A percentile compares a stretch with the other conserved stretches of the same genome.
Evolutionary conservation across 352 stramenopile genomes (phyloP).

Genomic region (Globisporangium cederbergense): DNA sequence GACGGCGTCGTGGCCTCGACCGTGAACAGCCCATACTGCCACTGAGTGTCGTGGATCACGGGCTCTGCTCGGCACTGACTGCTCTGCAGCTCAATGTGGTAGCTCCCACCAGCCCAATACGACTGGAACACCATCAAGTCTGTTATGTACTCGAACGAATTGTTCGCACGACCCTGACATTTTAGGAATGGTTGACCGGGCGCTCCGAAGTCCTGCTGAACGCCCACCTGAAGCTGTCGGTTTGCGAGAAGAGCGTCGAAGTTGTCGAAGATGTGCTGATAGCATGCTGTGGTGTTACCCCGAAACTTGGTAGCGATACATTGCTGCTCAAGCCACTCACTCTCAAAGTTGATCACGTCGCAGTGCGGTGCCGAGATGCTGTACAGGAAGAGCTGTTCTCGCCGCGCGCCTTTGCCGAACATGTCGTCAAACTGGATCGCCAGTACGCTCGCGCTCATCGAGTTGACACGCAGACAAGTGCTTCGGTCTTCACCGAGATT

Average conservation of each 20-base stretch:
- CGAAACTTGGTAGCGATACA: slow-evolving; percentile 23
- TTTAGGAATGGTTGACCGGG: slow-evolving; percentile 37
- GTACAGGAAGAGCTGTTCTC: slow-evolving; percentile 22
- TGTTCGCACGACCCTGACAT: slow-evolving; percentile 31
- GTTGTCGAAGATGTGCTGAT: slow-evolving; percentile 49
- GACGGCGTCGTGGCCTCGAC: slow-evolving; percentile 31
- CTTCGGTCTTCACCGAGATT: slow-evolving; percentile 36
- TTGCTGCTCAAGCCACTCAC: slow-evolving; percentile 24
- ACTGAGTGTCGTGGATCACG: slow-evolving; percentile 28
- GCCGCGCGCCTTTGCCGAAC: slow-evolving; percentile 27
- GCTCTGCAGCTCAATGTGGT: slow-evolving; percentile 48
- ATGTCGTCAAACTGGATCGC: slow-evolving; percentile 38
- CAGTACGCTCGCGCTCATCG: slow-evolving; percentile 30
- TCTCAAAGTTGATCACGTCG: slow-evolving; percentile 37
- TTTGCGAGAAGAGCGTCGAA: slow-evolving; percentile 34
- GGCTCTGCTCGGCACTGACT: slow-evolving; percentile 40
- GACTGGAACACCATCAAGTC: slow-evolving; percentile 49
- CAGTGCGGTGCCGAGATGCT: slow-evolving; percentile 20
- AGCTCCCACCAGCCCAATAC: slow-evolving; percentile 48
- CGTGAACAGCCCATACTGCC: slow-evolving; percentile 41
- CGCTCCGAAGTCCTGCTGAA: slow-evolving; percentile 35
- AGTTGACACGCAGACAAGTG: slow-evolving; percentile 37
- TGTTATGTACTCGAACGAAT: slow-evolving; percentile 45
- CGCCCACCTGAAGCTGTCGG: slow-evolving; percentile 28
- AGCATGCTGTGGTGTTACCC: slow-evolving; percentile 28